Evolutionary conservation across 768 basidiomycete genomes (phyloP), one percentile per base, ranked within the genome.

Genomic region (Mycena capillaripes): DNA sequence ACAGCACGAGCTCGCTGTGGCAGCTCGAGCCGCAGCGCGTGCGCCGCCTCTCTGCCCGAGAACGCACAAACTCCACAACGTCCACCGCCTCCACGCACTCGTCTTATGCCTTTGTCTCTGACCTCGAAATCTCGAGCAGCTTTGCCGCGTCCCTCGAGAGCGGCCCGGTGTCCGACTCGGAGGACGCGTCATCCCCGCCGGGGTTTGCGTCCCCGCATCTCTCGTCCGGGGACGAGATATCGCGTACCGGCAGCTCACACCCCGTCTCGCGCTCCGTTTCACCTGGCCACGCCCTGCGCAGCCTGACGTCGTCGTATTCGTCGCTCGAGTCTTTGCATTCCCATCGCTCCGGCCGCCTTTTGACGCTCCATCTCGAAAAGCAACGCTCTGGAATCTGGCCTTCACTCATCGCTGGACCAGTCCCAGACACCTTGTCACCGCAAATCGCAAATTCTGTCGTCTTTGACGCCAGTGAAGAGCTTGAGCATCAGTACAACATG

Each of bases 141-240:
- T 95, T 95, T 74, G 93, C 93, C 1, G 93, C 93, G 8, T 95
- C 94, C 32, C 86, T 95, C 4, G 94, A 94, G 78, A 92, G 92
- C 74, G 91, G 85, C 17, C 91, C 90, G 30, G 86, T 87, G 14
- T 95, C 94, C 27, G 94, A 95, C 70, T 84, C 86, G 17, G 94
- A 95, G 66, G 93, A 95, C 71, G 79, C 83, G 46, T 84, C 84
- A 14, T 78, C 89, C 3, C 91, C 92, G 14, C 88, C 92, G 0
- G 89, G 86, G 0, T 78, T 90, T 29, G 90, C 91, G 2, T 93
- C 94, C 1, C 92, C 93, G 4, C 86, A 83, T 50, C 86, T 89
- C 14, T 85, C 88, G 0, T 89, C 90, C n/a, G 87, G 85, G 6
- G 92, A 92, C 58, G 90, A 90, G 48, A 79, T 42, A 78, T 77